These are phyloP conservation scores for Umbelopsis sp. DNA, from an alignment of 192 early-diverging fungal species.

Conservation along the genomic window DNA sequence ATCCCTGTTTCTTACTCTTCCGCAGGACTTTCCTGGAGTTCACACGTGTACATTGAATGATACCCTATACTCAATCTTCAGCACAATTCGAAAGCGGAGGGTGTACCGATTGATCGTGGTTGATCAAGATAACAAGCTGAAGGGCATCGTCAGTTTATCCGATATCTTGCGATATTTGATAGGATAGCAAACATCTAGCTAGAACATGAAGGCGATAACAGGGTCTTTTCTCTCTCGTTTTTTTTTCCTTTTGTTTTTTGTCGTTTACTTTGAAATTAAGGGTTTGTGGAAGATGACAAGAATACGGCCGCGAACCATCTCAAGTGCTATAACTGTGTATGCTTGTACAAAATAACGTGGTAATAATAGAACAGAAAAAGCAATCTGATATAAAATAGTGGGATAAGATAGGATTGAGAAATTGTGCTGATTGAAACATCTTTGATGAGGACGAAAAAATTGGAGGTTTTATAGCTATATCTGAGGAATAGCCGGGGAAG, in stretches of 20 bases:
- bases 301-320: neutral
- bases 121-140: slow-evolving; percentile 75
- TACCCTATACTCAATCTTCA: slow-evolving; percentile 86
- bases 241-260: neutral
- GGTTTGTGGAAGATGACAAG: neutral
- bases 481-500: neutral
- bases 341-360: slow-evolving; percentile 13
- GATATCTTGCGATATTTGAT: slow-evolving; percentile 76
- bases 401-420: neutral
- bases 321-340: neutral
- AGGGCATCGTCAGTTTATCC: slow-evolving; percentile 84
- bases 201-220: neutral
- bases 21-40: slow-evolving; percentile 87
- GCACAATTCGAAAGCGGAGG: slow-evolving; percentile 81
- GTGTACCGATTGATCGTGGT: slow-evolving; percentile 93
- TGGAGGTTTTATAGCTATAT: neutral
- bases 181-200: slow-evolving; percentile 19
- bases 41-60: slow-evolving; percentile 88
- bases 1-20: neutral
- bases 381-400: neutral
- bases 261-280: neutral
- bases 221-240: too few relatives aligned
- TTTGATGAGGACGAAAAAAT: neutral
- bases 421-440: neutral
- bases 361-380: slow-evolving; percentile 8